Base-by-base conservation (phyloP, 1,139 yeast species). In the Blastobotrys persicus region DNA sequence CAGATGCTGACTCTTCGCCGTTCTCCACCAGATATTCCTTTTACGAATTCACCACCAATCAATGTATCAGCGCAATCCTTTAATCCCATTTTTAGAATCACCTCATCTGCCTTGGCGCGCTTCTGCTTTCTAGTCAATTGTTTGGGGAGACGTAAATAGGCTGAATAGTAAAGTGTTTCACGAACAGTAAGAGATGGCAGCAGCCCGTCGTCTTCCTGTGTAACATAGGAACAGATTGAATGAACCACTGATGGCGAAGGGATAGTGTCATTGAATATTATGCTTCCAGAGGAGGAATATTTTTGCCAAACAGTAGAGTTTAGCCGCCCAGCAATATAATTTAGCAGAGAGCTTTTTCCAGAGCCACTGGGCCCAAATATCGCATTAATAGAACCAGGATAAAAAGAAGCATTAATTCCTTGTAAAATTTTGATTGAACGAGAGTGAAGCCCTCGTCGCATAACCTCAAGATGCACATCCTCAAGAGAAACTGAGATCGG, bases 311-410 rank as follows among this genome's bases (percentile, higher is more conserved):
- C 69, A 3, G 74, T 68, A 0, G 83, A 76, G 17, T 74, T 71
- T 12, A 83, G 64, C 51, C 95, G 72, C 18, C 83, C 80, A 12
- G 94, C 82, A 39, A 88, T 70, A 45, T 76, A 71, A 59, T 85
- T 87, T 50, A 88, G 68, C 28, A 87, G 66, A 0, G 95, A 83
- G 0, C 94, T 83, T 62, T 88, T 88, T 2, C 95, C 96, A 4
- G 89, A 81, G 0, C 95, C 95, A 1, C 94, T 85, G 0, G 95
- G 95, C 0, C 96, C 96, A 85, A 88, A 81, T 33, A 88, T 85
- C 0, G 86, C 92, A 66, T 87, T 88, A n/a, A 88, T 74, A 42
- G 79, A 73, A 3, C 85, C 80, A 2, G 86, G 79, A 37, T 72
- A 67, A 64, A 88, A 87, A 4, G 62, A 60, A 0, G 89, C 88